Evolutionary conservation across 163 green algal genomes (phyloP).

Genomic region (Botryococcus braunii): DNA sequence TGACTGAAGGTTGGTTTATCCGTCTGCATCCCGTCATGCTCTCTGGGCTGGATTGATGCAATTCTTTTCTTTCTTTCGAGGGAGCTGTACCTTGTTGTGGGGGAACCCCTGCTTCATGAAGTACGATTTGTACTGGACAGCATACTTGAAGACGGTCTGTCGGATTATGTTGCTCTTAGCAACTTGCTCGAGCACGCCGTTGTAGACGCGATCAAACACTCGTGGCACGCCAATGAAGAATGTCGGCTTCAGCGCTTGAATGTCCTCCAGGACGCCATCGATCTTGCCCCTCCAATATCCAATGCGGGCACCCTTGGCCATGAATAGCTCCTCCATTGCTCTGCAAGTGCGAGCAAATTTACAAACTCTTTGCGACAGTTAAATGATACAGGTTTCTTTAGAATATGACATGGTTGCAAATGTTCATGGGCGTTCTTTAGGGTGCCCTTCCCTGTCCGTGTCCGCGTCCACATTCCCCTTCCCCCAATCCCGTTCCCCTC

Average conservation of each 20-base stretch:
- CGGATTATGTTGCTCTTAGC: not conserved
- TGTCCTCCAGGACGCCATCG: conserved; percentile 28
- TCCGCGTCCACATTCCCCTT: too few species aligned
- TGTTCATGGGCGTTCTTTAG: too few species aligned
- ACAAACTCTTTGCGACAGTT: too few species aligned
- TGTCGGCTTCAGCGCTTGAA: conserved; percentile 60
- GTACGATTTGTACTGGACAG: conserved; percentile 67
- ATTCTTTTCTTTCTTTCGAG: too few species aligned
- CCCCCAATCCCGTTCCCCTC: too few species aligned
- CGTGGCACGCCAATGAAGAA: conserved; percentile 84
- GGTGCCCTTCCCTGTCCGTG: too few species aligned
- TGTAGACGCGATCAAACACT: conserved; percentile 84
- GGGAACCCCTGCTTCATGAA: conserved; percentile 51
- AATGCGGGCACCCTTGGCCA: conserved; percentile 65
- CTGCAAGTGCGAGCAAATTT: conserved; percentile 15
- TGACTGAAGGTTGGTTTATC: too few species aligned
- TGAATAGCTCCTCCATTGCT: conserved; percentile 70
- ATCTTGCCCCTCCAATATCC: conserved; percentile 76
- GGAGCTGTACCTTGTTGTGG: conserved; percentile 37
- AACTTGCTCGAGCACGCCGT: conserved; percentile 28
- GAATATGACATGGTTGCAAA: too few species aligned
- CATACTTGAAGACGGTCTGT: conserved; percentile 70
- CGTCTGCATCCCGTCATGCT: too few species aligned
- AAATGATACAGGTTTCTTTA: too few species aligned
- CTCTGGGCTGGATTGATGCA: too few species aligned